Evolutionary conservation across 768 basidiomycete species (phyloP).

Genomic region (Rhodotorula sphaerocarpa): DNA sequence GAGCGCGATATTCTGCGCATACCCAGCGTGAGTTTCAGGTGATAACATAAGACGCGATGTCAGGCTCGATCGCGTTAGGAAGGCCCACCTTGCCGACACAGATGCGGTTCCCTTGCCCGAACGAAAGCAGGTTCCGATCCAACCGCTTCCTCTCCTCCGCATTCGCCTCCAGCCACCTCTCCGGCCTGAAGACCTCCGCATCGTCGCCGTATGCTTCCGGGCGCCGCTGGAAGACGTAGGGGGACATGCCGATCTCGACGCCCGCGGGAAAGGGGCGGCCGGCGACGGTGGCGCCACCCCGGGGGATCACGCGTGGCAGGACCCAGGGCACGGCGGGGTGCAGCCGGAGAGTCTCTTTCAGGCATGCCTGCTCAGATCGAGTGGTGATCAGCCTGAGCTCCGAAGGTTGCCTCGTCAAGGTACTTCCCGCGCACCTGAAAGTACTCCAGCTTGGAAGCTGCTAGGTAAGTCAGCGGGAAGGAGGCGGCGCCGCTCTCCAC

Average conservation of each 20-base stretch:
- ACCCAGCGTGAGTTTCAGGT: background rate
- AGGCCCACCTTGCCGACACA: conserved; percentile 10
- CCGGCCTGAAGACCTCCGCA: conserved; percentile 20
- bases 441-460: background rate
- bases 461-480: background rate
- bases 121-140: conserved; percentile 22
- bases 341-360: conserved; percentile 35
- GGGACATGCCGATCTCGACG: conserved; percentile 10
- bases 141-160: conserved; percentile 12
- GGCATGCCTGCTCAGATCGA: conserved; percentile 15
- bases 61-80: no score
- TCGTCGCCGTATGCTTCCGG: conserved; percentile 19
- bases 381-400: background rate
- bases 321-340: conserved; percentile 30
- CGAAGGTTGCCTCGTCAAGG: no score
- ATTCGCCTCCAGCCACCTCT: conserved; percentile 28
- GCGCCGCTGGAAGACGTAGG: conserved; percentile 19
- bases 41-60: no score
- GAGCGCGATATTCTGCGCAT: conserved; percentile 27
- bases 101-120: conserved; percentile 6
- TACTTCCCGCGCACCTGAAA: background rate
- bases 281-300: conserved; percentile 22
- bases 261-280: conserved; percentile 20
- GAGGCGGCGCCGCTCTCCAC: background rate
- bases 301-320: conserved; percentile 30